Evolutionary conservation across 208 protist species (phyloP), one percentile per base, ranked within the genome.

Genomic region (Acanthamoeba culbertsoni): DNA sequence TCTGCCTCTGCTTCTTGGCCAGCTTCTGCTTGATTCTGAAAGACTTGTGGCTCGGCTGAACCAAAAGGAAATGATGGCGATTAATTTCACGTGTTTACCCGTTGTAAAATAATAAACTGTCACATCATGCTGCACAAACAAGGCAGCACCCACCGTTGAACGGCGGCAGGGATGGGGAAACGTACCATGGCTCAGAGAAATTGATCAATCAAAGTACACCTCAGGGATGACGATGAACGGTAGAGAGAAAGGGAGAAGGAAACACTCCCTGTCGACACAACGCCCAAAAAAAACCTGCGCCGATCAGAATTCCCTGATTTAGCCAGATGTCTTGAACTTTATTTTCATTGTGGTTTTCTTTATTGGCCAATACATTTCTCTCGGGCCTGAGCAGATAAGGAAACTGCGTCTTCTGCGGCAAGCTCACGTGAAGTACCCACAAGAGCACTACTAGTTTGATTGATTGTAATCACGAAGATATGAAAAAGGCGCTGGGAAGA

Each of bases 1-100:
- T 98, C 94, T 98, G 97, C 71, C 96, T 96, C 53, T 95, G 94
- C 73, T 97, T 97, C 90, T 98, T 98, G 28, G 95, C 97, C 28
- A 98, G 92, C 42, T 92, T 97, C 16, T 93, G 73, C 95, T 98
- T 98, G 68, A 95, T 96, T 23, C 71, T 79, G 51, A 98, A 95
- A 26, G 96, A 94, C 93, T 98, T 98, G 71, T 98, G 96, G 23
- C 96, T 97, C 65, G 97, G 96, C 97, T 95, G 53, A 35, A 55
- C 42, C 14, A 4, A 23, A 16, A 75, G 5, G 5, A 42, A 75
- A 45, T 90, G 33, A 57, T 57, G 57, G 42, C 35, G 73, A 71
- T 71, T 62, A 88, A 86, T 82, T 51, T 73, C 86, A 86, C 79
- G 63, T 79, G 90, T 33, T 28, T 82, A 91, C 26, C 79, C 73